Conservation (phyloP, 2,329 filamentous ascomycete genomes). For the Pleochaeta shiraiana region DNA sequence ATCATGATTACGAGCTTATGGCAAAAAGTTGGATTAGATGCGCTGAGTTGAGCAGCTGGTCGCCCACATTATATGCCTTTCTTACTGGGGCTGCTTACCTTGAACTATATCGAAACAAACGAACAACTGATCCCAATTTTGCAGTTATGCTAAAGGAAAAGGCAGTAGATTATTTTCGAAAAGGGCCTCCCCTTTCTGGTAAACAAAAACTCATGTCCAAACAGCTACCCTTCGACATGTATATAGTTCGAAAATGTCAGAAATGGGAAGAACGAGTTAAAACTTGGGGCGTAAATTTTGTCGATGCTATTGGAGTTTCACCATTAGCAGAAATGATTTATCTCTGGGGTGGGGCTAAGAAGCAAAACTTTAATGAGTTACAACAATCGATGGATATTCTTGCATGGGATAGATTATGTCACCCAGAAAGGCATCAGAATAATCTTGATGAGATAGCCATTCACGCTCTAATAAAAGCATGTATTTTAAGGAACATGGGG, state of each 20-base stretch:
- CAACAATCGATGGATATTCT: constrained; percentile 39
- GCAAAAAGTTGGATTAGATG: constrained; percentile 54
- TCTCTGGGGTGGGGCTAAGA: constrained; percentile 76
- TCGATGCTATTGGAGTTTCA: constrained; percentile 61
- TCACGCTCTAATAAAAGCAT: constrained; percentile 41
- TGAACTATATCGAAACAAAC: constrained; percentile 52
- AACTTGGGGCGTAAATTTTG: constrained; percentile 40
- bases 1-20: constrained; percentile 55
- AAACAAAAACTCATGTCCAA: constrained; percentile 80
- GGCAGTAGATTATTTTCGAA: constrained; percentile 48
- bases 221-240: constrained; percentile 76
- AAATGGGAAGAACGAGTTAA: constrained; percentile 73
- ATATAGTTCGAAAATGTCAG: constrained; percentile 58
- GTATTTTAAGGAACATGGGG: constrained; percentile 41
- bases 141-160: constrained; percentile 35
- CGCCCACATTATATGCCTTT: constrained; percentile 73
- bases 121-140: constrained; percentile 22
- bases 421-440: constrained; percentile 26
- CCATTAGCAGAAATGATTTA: constrained; percentile 84
- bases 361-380: constrained; percentile 48
- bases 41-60: constrained; percentile 74
- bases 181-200: constrained; percentile 51
- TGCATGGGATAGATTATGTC: constrained; percentile 36
- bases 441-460: constrained; percentile 40
- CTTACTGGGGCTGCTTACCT: constrained; percentile 61